phyloP scores from a whole-genome alignment of 805 yeast species.

The Barnettozyma siamensis region DNA sequence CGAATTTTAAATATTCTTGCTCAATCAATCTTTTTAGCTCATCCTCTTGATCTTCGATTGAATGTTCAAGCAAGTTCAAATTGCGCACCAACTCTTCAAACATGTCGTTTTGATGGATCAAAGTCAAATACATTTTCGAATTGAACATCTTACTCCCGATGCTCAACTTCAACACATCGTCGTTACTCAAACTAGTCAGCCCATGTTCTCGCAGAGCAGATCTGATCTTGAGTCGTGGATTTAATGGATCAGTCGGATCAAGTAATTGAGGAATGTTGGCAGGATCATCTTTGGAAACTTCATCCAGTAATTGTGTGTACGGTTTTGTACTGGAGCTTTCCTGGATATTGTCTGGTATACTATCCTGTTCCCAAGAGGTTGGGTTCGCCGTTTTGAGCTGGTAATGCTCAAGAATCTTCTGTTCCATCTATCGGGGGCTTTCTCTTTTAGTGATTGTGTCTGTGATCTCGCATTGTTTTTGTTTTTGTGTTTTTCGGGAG shows the following conservation, averaged over 20 bases:
- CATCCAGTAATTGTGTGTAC: conserved; percentile 12
- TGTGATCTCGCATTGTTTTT: background rate
- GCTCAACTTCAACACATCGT: conserved; percentile 39
- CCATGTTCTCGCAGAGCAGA: conserved; percentile 35
- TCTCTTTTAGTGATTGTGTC: background rate
- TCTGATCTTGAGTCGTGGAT: conserved; percentile 41
- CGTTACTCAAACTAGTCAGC: conserved; percentile 32
- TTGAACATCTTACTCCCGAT: conserved; percentile 55
- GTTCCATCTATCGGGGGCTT: conserved; percentile 18
- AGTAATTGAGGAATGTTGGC: conserved; percentile 16
- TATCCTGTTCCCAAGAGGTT: conserved; percentile 31
- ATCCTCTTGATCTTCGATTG: conserved; percentile 43
- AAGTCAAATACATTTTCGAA: conserved; percentile 48
- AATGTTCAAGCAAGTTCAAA: conserved; percentile 41
- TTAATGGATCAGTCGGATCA: conserved; percentile 52
- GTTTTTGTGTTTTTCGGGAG: too few relatives aligned
- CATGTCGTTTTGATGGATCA: conserved; percentile 50
- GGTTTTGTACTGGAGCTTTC: conserved; percentile 2
- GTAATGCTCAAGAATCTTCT: conserved; percentile 32
- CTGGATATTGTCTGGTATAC: conserved; percentile 23
- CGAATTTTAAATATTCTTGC: conserved; percentile 57
- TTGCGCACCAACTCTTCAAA: conserved; percentile 44
- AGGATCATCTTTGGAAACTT: conserved; percentile 21
- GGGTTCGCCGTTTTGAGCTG: conserved; percentile 41
- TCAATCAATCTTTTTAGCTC: conserved; percentile 48